Percentiles rank a stretch among this genome's conserved stretches.
These are phyloP conservation scores for Clarireedia monteithiana DNA, from an alignment of 2,329 filamentous ascomycete species.

Conservation along the genomic window DNA sequence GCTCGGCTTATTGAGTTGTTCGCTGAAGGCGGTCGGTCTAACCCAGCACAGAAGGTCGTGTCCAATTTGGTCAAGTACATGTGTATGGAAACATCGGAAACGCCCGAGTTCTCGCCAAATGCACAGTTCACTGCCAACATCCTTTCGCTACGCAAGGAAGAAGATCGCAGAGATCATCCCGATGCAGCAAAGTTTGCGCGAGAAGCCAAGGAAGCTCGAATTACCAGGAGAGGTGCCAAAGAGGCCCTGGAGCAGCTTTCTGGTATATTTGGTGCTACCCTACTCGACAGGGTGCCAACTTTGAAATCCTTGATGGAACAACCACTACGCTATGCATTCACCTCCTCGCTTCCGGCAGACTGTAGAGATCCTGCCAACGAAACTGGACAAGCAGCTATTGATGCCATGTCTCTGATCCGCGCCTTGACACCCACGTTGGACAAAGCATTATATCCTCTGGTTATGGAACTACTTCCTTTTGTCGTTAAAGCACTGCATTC, in stretches of 20 bases:
- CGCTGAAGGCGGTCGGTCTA: conserved; percentile 68
- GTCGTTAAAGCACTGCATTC: conserved; percentile 85
- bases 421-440: conserved; percentile 90
- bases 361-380: conserved; percentile 66
- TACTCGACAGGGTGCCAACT: conserved; percentile 81
- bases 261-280: conserved; percentile 63
- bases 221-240: conserved; percentile 88
- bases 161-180: conserved; percentile 86
- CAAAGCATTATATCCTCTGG: conserved; percentile 64
- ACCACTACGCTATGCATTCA: conserved; percentile 69
- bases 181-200: conserved; percentile 85
- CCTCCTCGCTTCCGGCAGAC: conserved; percentile 60
- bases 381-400: conserved; percentile 86
- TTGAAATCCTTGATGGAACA: conserved; percentile 73
- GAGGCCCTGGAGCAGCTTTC: conserved; percentile 87
- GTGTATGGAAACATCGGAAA: conserved; percentile 95
- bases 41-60: conserved; percentile 91
- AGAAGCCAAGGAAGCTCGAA: conserved; percentile 81
- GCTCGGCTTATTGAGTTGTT: conserved; percentile 81
- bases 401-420: conserved; percentile 86
- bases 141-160: conserved; percentile 91
- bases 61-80: conserved; percentile 95
- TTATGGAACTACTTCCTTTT: conserved; percentile 75
- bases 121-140: conserved; percentile 71
- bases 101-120: conserved; percentile 86